Base-by-base conservation (phyloP, 176 grass and related monocot species). In the Oryza nivara region DNA sequence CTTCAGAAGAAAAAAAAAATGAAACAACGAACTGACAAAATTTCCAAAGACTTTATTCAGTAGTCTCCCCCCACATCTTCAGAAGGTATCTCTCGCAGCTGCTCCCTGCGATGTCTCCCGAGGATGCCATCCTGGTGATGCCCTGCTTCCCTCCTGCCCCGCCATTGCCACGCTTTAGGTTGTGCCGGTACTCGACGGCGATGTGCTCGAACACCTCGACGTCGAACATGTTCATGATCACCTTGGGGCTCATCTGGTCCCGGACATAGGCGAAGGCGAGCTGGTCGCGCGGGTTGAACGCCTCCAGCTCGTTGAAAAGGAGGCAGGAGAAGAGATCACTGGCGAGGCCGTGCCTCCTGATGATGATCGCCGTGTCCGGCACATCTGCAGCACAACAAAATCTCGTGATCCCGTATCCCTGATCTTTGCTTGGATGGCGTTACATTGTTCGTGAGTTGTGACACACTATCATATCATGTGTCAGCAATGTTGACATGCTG, bases 221-320 rank as follows among this genome's bases (percentile, higher is more conserved):
- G 3, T 96, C 89, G 47, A 99, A 96, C 93, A 94, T 96, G 71
- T 92, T 92, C 36, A 96, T 96, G n/a, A 80, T 91, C 83, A 96
- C 49, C 75, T 35, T 89, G 56, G 91, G 91, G 75, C 11, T 89
- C 90, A 96, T 96, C 58, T 91, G 78, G 73, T 96, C 93, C 86
- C 93, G 77, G 35, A 96, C 88, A 28, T 94, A 99, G 66, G 90
- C 88, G 68, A 96, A 99, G 6, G 93, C 88, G 1, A 99, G 93
- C 72, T 99, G 97, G 64, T 99, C 93, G 26, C 93, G 87, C 28
- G 89, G 88, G 68, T 92, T 99, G 78, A 96, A 99, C 36, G 88
- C 93, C 86, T 94, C 97, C 9, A 99, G 82, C 86, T 99, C 92
- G 75, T 96, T 99, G 88, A 96, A 99, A 11, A 96, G 84, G 14